Evolutionary conservation across 805 yeast genomes (phyloP).

Genomic region (Kazachstania taianensis): DNA sequence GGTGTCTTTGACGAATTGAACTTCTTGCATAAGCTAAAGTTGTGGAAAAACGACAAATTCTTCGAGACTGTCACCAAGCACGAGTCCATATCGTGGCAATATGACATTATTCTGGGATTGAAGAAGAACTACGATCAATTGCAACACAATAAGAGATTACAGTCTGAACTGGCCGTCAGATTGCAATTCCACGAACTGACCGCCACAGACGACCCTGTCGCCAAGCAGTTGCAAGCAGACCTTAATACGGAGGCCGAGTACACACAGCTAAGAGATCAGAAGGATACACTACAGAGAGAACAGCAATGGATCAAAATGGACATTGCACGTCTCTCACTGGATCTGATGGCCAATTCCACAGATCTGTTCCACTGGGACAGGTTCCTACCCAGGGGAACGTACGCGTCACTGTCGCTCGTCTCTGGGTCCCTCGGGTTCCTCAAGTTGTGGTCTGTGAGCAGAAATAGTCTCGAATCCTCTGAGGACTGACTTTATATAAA

Average conservation of each 20-base stretch:
- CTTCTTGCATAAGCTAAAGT: slow-evolving; percentile 41
- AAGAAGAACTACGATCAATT: slow-evolving; percentile 35
- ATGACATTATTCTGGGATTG: slow-evolving; percentile 48
- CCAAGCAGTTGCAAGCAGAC: not conserved
- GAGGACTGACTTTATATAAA: no score
- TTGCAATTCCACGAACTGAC: no score
- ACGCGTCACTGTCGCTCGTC: slow-evolving; percentile 20
- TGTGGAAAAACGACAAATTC: slow-evolving; percentile 19
- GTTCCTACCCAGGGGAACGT: slow-evolving; percentile 26
- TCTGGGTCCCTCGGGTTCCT: slow-evolving; percentile 23
- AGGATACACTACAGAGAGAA: slow-evolving; percentile 24
- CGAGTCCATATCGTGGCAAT: slow-evolving; percentile 61
- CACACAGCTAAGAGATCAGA: not conserved
- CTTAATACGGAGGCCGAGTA: not conserved
- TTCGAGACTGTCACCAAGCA: slow-evolving; percentile 39
- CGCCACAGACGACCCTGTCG: not conserved
- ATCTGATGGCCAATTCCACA: slow-evolving; percentile 38
- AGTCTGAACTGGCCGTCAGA: slow-evolving; percentile 34
- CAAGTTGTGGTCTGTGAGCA: slow-evolving; percentile 22
- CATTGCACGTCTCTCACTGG: slow-evolving; percentile 34
- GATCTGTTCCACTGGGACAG: slow-evolving; percentile 29
- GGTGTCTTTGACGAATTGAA: slow-evolving; percentile 55
- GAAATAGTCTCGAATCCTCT: no score
- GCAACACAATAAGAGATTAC: slow-evolving; percentile 34
- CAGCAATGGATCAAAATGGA: slow-evolving; percentile 25